Evolutionary conservation across 257 asterid species (phyloP), one percentile per base, ranked within the genome.

Genomic region (Solanum chilense): DNA sequence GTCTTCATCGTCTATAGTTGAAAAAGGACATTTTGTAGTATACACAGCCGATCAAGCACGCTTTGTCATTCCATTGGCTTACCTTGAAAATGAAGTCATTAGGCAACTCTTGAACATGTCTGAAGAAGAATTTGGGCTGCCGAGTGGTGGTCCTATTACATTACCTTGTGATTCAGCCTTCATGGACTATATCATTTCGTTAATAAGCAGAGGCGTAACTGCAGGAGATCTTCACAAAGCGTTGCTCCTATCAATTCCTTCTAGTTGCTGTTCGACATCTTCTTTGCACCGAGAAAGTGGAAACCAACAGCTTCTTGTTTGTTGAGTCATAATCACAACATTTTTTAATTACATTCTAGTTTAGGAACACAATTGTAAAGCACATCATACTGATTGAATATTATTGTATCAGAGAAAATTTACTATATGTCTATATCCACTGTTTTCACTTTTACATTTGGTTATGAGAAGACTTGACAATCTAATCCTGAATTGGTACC

Each of bases 171-270:
- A 60, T 21, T 60, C 68, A 60, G 13, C 68, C 6, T 60, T 60
- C 68, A 60, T 60, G 68, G 68, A 60, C 68, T 60, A 88, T 9
- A 75, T 66, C 12, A 8, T 85, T 18, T 85, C 75, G 21, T 52
- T 90, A 82, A 90, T 91, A 23, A 88, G 45, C 14, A 89, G 42
- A 45, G 86, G 85, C 42, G 41, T 86, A 69, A 42, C 82, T 18
- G 56, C 45, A 0, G 52, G 35, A 89, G 91, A 91, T 44, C 89
- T 91, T n/a, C 86, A 85, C 91, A 87, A 82, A 75, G 88, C 84
- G 29, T 29, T 89, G 86, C 35, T 89, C 21, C 56, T 86, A 41
- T 87, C 91, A 14, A 87, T 89, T 75, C 29, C 82, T 75, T 75
- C 33, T 3, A 23, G 7, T 75, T 75, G 56, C 0, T 39, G 52